Evolutionary conservation across 2,329 filamentous ascomycete genomes (phyloP).

Genomic region (Fusarium sp.): DNA sequence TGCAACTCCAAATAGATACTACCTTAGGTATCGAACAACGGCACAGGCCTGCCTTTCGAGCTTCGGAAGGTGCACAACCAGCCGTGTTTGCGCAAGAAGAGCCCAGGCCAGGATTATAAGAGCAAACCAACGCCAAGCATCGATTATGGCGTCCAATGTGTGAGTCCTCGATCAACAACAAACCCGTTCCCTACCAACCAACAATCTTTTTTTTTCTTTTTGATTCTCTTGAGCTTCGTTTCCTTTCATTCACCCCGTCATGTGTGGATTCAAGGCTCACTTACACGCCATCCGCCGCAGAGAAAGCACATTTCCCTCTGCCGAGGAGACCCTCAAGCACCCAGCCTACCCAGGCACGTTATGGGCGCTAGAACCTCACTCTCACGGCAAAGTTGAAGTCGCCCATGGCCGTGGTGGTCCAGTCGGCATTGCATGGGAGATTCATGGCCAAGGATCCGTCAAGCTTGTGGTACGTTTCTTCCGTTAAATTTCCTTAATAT

Average conservation of each 20-base stretch:
- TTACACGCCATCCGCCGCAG: slow-evolving; percentile 32
- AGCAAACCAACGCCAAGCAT: slow-evolving; percentile 29
- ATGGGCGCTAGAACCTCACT: slow-evolving; percentile 77
- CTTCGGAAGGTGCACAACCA: slow-evolving; percentile 18
- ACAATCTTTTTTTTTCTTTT: neutral
- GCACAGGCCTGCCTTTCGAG: slow-evolving; percentile 4
- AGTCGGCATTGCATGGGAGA: slow-evolving; percentile 81
- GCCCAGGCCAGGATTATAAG: slow-evolving; percentile 8
- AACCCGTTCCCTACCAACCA: neutral
- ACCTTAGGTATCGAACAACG: neutral
- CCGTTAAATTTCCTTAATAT: slow-evolving; percentile 21
- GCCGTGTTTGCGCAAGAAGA: slow-evolving; percentile 19
- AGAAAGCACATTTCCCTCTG: slow-evolving; percentile 55
- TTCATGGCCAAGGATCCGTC: slow-evolving; percentile 80
- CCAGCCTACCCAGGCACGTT: slow-evolving; percentile 75
- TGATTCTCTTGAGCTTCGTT: neutral
- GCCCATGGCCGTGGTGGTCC: slow-evolving; percentile 81
- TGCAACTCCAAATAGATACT: slow-evolving; percentile 4
- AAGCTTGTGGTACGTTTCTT: slow-evolving; percentile 76
- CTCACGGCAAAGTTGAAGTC: slow-evolving; percentile 71
- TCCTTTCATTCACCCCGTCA: neutral
- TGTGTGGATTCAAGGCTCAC: slow-evolving; percentile 16
- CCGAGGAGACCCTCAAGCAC: slow-evolving; percentile 71
- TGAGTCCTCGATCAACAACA: slow-evolving; percentile 30
- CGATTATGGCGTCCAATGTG: slow-evolving; percentile 27